Conservation (phyloP, 2,329 filamentous ascomycete species). For the Blumeria hordei region DNA sequence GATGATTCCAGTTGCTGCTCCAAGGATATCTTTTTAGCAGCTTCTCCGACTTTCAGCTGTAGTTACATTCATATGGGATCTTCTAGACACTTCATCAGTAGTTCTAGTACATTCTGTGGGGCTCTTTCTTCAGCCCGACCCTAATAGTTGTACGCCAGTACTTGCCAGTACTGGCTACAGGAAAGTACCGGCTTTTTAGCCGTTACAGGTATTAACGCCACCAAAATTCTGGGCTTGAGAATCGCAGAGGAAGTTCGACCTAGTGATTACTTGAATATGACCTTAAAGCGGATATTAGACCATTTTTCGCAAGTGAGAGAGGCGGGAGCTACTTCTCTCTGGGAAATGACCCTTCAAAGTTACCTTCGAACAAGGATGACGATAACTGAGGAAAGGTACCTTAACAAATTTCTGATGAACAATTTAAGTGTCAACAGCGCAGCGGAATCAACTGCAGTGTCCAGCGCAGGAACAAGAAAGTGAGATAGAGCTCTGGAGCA, state of each 20-base stretch:
- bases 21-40: no score
- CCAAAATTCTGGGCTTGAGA: background rate
- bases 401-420: background rate
- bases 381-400: background rate
- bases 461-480: no score
- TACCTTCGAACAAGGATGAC: background rate
- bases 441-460: background rate
- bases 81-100: no score
- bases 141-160: no score
- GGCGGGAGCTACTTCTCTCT: background rate
- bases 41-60: no score
- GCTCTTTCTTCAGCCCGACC: no score
- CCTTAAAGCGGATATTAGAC: background rate
- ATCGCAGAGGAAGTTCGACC: background rate
- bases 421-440: background rate
- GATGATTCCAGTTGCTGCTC: no score
- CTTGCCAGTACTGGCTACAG: no score
- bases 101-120: no score
- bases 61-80: no score
- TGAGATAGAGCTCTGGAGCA: background rate
- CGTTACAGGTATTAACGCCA: no score
- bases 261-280: background rate
- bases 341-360: background rate
- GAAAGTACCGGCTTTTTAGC: no score
- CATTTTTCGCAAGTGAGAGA: background rate